Percentiles rank a stretch among this genome's conserved stretches.
Evolutionary conservation across 192 early-diverging fungal species (phyloP).

Genomic region (Oehlia diaphana): DNA sequence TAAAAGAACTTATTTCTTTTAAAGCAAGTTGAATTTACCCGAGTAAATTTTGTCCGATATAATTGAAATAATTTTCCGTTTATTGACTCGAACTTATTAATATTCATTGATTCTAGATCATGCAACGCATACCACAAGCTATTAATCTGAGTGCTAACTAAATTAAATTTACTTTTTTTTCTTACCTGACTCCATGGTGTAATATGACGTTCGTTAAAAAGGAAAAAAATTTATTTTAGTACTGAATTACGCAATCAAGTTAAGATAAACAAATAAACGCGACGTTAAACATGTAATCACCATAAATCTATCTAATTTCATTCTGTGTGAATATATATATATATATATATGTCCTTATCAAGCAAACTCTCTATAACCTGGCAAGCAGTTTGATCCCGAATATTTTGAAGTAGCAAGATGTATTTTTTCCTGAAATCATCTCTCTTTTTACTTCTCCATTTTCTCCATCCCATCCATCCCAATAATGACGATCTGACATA

Average conservation of each 20-base stretch:
- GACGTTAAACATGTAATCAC: not conserved
- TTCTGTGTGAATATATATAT: not conserved
- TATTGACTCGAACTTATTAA: not conserved
- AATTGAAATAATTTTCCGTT: not conserved
- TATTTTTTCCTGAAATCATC: not conserved
- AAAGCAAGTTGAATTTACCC: not conserved
- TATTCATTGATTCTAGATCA: not conserved
- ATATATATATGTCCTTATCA: not conserved
- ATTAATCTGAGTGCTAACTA: not conserved
- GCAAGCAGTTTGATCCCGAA: not conserved
- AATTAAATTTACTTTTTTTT: not conserved
- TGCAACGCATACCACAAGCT: no score
- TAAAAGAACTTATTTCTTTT: not conserved
- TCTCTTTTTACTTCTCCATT: not conserved
- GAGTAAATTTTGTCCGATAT: not conserved
- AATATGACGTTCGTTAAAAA: not conserved
- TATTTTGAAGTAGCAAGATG: not conserved
- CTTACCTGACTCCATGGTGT: not conserved
- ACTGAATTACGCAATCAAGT: not conserved
- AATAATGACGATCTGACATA: not conserved
- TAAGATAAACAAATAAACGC: not conserved
- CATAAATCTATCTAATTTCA: not conserved
- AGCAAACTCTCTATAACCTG: not conserved
- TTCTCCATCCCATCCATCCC: not conserved
- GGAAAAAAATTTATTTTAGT: not conserved